These are phyloP conservation scores for Neurospora sp. DNA, from an alignment of 495 filamentous ascomycete species.

Conservation along the genomic window DNA sequence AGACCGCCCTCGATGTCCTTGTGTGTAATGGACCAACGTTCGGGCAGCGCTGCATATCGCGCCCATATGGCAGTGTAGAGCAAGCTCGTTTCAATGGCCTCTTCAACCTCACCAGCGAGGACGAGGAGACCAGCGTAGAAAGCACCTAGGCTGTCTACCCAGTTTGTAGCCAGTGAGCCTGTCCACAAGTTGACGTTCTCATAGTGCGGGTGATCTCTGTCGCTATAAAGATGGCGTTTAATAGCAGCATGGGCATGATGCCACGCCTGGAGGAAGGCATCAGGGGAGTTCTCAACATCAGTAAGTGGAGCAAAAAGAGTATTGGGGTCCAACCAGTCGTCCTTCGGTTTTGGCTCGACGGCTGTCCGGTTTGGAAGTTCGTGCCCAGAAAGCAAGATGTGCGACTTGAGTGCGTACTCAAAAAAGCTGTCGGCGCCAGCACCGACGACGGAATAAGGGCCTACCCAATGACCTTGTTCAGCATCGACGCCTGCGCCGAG, in stretches of 20 bases:
- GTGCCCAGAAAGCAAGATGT: conserved; percentile 73
- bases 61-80: conserved; percentile 91
- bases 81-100: conserved; percentile 80
- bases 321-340: conserved; percentile 43
- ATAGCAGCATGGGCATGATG: conserved; percentile 74
- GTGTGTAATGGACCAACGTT: conserved; percentile 84
- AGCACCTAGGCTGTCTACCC: conserved; percentile 91
- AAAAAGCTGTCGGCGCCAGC: conserved; percentile 97
- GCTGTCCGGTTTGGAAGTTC: conserved; percentile 42
- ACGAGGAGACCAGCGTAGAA: conserved; percentile 92
- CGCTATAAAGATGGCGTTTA: conserved; percentile 75
- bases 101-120: conserved; percentile 76
- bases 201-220: conserved; percentile 71
- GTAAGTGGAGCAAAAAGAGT: conserved; percentile 47
- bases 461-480: conserved; percentile 84
- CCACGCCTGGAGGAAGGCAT: conserved; percentile 77
- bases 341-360: conserved; percentile 15
- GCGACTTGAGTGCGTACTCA: conserved; percentile 91
- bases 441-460: conserved; percentile 79
- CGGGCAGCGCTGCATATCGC: conserved; percentile 81
- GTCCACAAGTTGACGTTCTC: conserved; percentile 82
- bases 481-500: conserved; percentile 88
- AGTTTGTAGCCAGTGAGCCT: conserved; percentile 67
- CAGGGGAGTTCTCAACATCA: conserved; percentile 58
- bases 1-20: conserved; percentile 78